Percentiles rank a stretch among this genome's conserved stretches.
Evolutionary conservation across 129 eudicot genomes (phyloP).

Genomic region (Kitagawia praeruptora): DNA sequence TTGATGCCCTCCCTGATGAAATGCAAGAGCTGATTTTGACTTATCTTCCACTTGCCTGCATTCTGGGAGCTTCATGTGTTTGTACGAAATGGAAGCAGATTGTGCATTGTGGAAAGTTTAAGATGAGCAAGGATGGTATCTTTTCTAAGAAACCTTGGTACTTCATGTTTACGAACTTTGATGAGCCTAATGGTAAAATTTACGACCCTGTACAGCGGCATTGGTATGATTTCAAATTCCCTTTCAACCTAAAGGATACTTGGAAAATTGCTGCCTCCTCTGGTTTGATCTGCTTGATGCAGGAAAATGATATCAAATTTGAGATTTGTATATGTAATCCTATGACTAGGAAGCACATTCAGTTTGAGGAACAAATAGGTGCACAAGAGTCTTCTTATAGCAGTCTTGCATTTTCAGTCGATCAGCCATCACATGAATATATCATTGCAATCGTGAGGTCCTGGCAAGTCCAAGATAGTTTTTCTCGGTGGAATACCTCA

Average conservation of each 20-base stretch:
- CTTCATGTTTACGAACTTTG: conserved; percentile 42
- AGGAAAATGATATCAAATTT: conserved; percentile 20
- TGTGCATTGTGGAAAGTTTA: conserved; percentile 32
- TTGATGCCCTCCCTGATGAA: conserved; percentile 41
- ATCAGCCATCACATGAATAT: conserved; percentile 24
- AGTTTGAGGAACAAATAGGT: conserved; percentile 27
- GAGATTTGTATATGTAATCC: conserved; percentile 35
- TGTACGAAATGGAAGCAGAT: conserved; percentile 43
- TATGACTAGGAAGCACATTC: conserved; percentile 18
- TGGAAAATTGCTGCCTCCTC: conserved; percentile 38
- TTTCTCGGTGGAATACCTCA: conserved; percentile 22
- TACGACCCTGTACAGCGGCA: conserved; percentile 35
- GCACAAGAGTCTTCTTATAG: conserved; percentile 25
- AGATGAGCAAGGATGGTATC: conserved; percentile 5
- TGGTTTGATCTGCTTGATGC: conserved; percentile 45
- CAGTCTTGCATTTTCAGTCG: conserved; percentile 38
- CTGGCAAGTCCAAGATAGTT: conserved; percentile 32
- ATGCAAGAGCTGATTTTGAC: conserved; percentile 37
- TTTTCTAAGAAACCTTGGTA: conserved; percentile 36
- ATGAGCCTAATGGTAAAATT: conserved; percentile 25
- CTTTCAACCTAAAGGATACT: conserved; percentile 28
- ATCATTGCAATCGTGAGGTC: conserved; percentile 31
- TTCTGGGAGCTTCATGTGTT: conserved; percentile 31
- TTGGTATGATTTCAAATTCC: conserved; percentile 43
- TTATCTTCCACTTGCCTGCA: conserved; percentile 32